Evolutionary conservation across 2,329 filamentous ascomycete species (phyloP).

Genomic region (Ophiostoma australiae): DNA sequence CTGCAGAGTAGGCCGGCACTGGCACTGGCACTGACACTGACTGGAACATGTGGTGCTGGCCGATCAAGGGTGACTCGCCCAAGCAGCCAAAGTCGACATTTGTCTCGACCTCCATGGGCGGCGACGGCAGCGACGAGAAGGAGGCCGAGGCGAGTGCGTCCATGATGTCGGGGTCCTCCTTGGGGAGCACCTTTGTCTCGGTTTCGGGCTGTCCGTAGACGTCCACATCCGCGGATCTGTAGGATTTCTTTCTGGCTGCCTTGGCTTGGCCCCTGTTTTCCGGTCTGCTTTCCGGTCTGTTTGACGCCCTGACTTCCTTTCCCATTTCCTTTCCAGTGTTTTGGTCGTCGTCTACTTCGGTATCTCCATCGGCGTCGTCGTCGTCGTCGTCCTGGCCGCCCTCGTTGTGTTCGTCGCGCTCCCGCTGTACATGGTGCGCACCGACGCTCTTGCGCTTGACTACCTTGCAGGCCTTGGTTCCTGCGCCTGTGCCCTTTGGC

Average conservation of each 20-base stretch:
- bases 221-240: background rate
- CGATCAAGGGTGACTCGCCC: background rate
- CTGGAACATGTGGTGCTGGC: background rate
- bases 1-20: background rate
- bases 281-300: background rate
- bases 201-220: background rate
- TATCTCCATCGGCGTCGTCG: background rate
- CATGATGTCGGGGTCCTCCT: background rate
- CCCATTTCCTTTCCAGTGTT: background rate
- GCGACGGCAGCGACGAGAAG: conserved; percentile 29
- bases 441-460: conserved; percentile 42
- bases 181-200: background rate
- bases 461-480: conserved; percentile 39
- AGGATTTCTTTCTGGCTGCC: too few relatives aligned
- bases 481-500: background rate
- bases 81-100: background rate
- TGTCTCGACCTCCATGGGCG: conserved; percentile 25
- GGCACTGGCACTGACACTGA: background rate
- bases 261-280: background rate
- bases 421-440: background rate
- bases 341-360: background rate
- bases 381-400: background rate
- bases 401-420: background rate
- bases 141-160: conserved; percentile 15
- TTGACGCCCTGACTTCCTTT: too few relatives aligned